Evolutionary conservation across 2,329 filamentous ascomycete genomes (phyloP), one percentile per base, ranked within the genome.

Genomic region (Grosmannia serpens): DNA sequence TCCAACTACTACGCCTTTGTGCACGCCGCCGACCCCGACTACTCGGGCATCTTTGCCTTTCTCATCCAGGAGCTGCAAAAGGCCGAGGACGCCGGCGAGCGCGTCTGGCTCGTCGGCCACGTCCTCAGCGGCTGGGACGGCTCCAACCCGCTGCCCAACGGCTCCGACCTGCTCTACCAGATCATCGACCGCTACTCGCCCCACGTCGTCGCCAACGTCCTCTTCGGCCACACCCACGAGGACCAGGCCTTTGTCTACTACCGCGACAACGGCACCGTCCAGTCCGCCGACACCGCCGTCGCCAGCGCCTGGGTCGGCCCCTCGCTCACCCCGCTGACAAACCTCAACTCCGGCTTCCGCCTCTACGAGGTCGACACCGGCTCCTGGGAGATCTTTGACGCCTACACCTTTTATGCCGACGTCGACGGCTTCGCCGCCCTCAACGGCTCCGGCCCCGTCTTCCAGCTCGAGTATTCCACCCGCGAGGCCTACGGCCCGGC

Each of bases 71-170:
- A 84, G 64, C 75, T 85, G 0, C 73, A 79, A 56, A 70, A 71
- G 2, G 79, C 81, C 3, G 81, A 84, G 63, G 70, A 70, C 51
- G 72, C 73, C 1, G 72, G 73, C 41, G 75, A 83, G 65, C 74
- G 77, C 26, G 81, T 80, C 27, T 84, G 77, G 69, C 73, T 85
- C 47, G 76, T 83, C 35, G 79, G 78, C 1, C 82, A 85, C 63
- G 81, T 82, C 72, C 75, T 76, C 24, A 80, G 80, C 9, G 69
- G 74, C 41, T 65, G 68, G 3, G 78, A 83, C 64, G 74, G 76
- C 29, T 68, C 67, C 3, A 82, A 82, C 59, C 75, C 79, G 3
- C 72, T 77, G 65, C 75, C 75, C 46, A 74, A 74, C 58, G 69
- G 72, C 53, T 70, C 73, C 15, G 69, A 75, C 60, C 69, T 72